Conservation (phyloP, 1,284 basidiomycete genomes). For the Blastosporella zonata region DNA sequence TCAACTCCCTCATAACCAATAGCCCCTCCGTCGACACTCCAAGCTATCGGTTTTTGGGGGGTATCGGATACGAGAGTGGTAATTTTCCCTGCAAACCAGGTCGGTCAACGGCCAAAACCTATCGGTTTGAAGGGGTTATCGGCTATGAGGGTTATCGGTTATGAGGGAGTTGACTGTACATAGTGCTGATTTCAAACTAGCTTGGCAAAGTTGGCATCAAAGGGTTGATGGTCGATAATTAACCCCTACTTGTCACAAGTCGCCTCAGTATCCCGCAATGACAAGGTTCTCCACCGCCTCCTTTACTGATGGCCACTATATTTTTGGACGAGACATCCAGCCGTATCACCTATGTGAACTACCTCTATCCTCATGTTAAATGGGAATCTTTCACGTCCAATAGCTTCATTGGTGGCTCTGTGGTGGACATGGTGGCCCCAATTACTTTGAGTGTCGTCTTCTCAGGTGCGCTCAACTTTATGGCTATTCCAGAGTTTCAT, state of each 20-base stretch:
- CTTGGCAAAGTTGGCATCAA: too few species aligned
- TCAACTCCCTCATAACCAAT: too few species aligned
- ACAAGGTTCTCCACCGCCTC: neutral
- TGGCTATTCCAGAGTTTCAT: neutral
- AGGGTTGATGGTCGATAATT: too few species aligned
- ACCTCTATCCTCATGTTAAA: neutral
- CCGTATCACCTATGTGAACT: neutral
- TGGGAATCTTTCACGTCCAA: neutral
- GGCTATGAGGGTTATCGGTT: too few species aligned
- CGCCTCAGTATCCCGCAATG: neutral
- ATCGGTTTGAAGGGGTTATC: too few species aligned
- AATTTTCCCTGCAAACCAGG: too few species aligned
- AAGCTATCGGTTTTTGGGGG: too few species aligned
- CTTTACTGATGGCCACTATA: neutral
- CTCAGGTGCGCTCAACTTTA: neutral
- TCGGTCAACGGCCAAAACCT: too few species aligned
- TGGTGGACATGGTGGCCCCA: neutral
- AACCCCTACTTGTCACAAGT: neutral
- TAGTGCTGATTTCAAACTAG: too few species aligned
- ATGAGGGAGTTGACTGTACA: too few species aligned
- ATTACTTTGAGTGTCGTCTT: neutral
- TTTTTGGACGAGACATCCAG: neutral
- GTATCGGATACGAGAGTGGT: too few species aligned
- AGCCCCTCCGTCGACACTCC: too few species aligned
- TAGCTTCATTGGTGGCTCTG: neutral